Conservation (phyloP, 768 basidiomycete species). For the Trametes gibbosa region DNA sequence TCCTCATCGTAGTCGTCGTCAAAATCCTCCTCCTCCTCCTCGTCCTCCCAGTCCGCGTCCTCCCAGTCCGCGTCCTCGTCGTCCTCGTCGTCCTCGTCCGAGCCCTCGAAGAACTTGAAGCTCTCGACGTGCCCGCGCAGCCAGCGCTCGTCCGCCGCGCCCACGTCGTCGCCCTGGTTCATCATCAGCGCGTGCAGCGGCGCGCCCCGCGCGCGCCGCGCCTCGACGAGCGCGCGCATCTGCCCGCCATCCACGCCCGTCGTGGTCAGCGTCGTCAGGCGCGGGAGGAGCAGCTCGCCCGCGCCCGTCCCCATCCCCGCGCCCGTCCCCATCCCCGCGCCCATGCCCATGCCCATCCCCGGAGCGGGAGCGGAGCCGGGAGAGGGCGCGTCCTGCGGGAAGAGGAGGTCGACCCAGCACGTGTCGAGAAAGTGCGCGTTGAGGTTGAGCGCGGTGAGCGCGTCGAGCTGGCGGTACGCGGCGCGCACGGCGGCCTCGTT, state of each 20-base stretch:
- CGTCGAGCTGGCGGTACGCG: constrained; percentile 47
- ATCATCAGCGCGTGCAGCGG: constrained; percentile 48
- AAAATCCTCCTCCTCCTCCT: constrained; percentile 18
- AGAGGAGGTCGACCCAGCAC: constrained; percentile 28
- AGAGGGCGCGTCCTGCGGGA: neutral
- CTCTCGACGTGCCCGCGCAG: constrained; percentile 43
- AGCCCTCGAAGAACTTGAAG: constrained; percentile 52
- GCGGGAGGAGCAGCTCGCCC: constrained; percentile 42
- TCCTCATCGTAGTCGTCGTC: constrained; percentile 18
- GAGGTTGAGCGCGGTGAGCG: constrained; percentile 44
- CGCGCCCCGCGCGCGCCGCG: constrained; percentile 39
- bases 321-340: constrained; percentile 16
- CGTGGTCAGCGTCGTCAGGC: constrained; percentile 47
- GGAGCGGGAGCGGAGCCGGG: constrained; percentile 15
- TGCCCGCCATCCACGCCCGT: constrained; percentile 39
- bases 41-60: constrained; percentile 19
- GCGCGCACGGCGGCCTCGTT: constrained; percentile 29
- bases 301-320: constrained; percentile 2
- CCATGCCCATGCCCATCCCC: neutral
- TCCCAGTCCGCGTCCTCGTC: constrained; percentile 20
- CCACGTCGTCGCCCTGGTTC: constrained; percentile 43
- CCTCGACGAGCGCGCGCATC: constrained; percentile 46
- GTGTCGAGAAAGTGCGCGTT: constrained; percentile 33
- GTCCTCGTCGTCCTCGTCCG: constrained; percentile 44
- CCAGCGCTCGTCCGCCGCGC: constrained; percentile 47